Evolutionary conservation across 768 basidiomycete species (phyloP).

Genomic region (Dioszegia crocea): DNA sequence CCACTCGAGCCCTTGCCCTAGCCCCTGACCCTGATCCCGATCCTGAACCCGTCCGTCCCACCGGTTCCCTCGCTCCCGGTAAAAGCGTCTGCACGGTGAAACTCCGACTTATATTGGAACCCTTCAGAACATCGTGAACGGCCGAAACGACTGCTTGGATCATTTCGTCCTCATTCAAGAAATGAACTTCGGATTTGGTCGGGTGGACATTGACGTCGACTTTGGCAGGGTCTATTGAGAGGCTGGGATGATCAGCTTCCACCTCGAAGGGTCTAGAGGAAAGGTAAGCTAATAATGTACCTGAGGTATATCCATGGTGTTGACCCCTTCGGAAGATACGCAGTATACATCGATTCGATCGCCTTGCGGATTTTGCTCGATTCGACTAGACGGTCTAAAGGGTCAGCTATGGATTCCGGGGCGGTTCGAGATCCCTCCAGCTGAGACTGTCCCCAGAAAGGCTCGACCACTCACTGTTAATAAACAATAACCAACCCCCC

Average conservation of each 20-base stretch:
- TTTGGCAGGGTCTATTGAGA: slow-evolving; percentile 75
- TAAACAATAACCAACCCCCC: slow-evolving; percentile 79
- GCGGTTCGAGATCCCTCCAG: too few species aligned
- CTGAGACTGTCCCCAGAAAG: too few species aligned
- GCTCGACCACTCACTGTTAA: slow-evolving; percentile 71
- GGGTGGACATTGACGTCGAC: slow-evolving; percentile 98
- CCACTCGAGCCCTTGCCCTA: not conserved
- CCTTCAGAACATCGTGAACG: slow-evolving; percentile 62
- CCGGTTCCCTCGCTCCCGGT: slow-evolving; percentile 23
- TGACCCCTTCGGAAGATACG: slow-evolving; percentile 80
- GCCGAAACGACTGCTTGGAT: slow-evolving; percentile 69
- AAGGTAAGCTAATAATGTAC: slow-evolving; percentile 52
- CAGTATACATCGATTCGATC: slow-evolving; percentile 77
- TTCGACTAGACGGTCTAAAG: slow-evolving; percentile 82
- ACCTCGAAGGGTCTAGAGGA: not conserved
- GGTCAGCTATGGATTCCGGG: not conserved
- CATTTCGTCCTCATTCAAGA: slow-evolving; percentile 83
- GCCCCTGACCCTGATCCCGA: not conserved
- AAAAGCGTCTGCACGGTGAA: slow-evolving; percentile 50
- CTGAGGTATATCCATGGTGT: slow-evolving; percentile 91
- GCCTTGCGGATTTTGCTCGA: slow-evolving; percentile 80
- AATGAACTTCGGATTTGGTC: slow-evolving; percentile 91
- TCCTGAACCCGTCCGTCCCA: not conserved
- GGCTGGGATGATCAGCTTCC: slow-evolving; percentile 52
- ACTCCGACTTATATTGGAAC: slow-evolving; percentile 50